These are phyloP conservation scores for Lichenothelia convexa DNA, from an alignment of 495 filamentous ascomycete genomes.

Conservation along the genomic window DNA sequence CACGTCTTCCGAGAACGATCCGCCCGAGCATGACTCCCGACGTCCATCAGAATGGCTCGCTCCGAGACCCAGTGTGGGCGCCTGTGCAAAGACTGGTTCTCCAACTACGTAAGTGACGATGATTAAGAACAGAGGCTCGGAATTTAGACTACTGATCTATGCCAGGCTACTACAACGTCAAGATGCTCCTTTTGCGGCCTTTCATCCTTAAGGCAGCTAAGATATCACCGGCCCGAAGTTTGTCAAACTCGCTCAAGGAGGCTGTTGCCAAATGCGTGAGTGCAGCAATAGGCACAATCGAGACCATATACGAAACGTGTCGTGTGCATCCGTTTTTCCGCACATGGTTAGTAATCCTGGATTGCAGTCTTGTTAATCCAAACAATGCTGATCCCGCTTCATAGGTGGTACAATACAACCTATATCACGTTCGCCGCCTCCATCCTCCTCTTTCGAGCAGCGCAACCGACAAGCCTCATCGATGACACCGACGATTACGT, in stretches of 20 bases:
- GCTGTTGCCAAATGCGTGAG: neutral
- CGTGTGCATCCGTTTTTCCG: conserved; percentile 4
- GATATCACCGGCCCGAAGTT: neutral
- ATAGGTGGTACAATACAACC: neutral
- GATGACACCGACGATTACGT: neutral
- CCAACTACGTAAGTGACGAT: conserved; percentile 2
- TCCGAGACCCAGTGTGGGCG: neutral
- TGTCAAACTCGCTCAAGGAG: neutral
- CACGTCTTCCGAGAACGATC: neutral
- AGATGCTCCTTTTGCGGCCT: conserved; percentile 1
- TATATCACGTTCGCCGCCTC: neutral
- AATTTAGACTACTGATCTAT: no score
- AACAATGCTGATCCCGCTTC: neutral
- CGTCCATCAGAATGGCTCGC: neutral
- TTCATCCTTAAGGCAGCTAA: conserved; percentile 1
- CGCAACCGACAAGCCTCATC: neutral
- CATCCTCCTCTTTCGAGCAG: neutral
- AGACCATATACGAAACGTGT: neutral
- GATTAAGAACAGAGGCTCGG: no score
- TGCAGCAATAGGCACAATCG: neutral
- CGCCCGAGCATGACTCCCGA: neutral
- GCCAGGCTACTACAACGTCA: neutral
- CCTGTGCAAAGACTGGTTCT: conserved; percentile 1
- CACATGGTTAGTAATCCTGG: conserved; percentile 1
- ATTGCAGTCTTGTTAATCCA: neutral